Base-by-base conservation (phyloP, 2,329 filamentous ascomycete species). In the Colletotrichum tropicicola region DNA sequence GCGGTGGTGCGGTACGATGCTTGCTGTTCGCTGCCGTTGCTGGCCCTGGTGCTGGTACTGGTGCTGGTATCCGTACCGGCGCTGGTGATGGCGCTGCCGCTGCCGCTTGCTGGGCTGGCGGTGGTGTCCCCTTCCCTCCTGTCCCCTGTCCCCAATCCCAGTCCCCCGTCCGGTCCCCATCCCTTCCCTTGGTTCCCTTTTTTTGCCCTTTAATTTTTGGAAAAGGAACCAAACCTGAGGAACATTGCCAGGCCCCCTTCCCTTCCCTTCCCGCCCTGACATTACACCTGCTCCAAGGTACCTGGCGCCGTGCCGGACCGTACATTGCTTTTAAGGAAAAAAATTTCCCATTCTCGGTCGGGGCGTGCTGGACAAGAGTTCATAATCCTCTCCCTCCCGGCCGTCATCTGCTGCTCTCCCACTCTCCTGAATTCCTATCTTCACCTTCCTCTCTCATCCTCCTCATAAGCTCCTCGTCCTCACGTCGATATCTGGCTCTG, bases 181-280 rank as follows among this genome's bases (percentile, higher is more conserved):
- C 61, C 49, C 48, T 55, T 54, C 61, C 32, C 52, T 53, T 54
- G 44, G 56, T 53, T 61, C 49, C 61, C 57, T 44, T 64, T 59
- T 54, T 48, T 41, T 59, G 55, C 60, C 60, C 60, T 65, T 60
- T 61, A 65, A 61, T 65, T 60, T 60, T 43, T 55, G 56, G 41
- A 64, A 64, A 65, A 65, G 57, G 57, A 60, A 65, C 61, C 56
- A 65, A 61, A 65, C 61, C 61, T 65, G 43, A 65, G 61, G 56
- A 61, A 61, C 57, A 65, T 48, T 55, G 35, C 56, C 59, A 60
- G 61, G 48, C 57, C 61, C 60, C 61, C 61, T 55, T 65, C 51
- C 61, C 52, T 35, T 60, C 49, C 60, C 25, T 32, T 64, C 55
- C 61, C 61, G 61, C 61, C 61, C 61, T 65, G 60, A 64, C 60